phyloP scores from a whole-genome alignment of 2,329 filamentous ascomycete genomes.

The Pseudogymnoascus pannorum region DNA sequence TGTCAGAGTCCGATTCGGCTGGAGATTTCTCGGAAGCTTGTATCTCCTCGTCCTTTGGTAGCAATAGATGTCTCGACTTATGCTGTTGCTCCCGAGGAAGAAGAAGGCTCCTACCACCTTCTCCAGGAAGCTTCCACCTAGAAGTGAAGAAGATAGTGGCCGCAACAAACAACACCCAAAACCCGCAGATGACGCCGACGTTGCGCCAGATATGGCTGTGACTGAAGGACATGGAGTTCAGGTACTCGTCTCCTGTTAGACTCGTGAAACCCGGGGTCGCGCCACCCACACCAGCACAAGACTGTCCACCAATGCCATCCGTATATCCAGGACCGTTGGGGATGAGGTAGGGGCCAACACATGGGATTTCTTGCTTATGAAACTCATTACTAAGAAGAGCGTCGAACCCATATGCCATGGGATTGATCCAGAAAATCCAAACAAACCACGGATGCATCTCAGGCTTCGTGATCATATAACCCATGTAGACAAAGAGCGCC shows the following conservation, averaged over 20 bases:
- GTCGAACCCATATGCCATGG: constrained; percentile 63
- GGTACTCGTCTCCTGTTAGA: constrained; percentile 35
- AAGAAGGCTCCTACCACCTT: neutral
- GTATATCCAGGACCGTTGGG: constrained; percentile 41
- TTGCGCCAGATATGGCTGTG: constrained; percentile 50
- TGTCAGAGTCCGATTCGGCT: constrained; percentile 15
- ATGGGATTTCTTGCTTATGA: constrained; percentile 47
- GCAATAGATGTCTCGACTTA: neutral
- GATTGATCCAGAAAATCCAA: constrained; percentile 60
- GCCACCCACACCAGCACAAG: constrained; percentile 53
- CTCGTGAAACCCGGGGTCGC: constrained; percentile 27
- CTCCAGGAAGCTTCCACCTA: neutral
- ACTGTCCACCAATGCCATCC: constrained; percentile 30
- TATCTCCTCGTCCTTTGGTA: constrained; percentile 9
- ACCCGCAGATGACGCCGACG: constrained; percentile 55
- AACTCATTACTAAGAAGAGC: constrained; percentile 66
- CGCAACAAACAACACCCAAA: constrained; percentile 51
- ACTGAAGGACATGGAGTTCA: constrained; percentile 46
- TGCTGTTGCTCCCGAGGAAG: neutral
- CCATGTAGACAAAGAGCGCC: constrained; percentile 52
- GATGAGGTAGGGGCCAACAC: constrained; percentile 42
- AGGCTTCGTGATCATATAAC: constrained; percentile 54
- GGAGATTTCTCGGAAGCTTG: constrained; percentile 16
- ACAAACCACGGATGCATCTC: constrained; percentile 57
- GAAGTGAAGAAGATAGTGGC: constrained; percentile 40